Conservation (phyloP, 2,329 filamentous ascomycete species). For the Aspergillus tubingensis region DNA sequence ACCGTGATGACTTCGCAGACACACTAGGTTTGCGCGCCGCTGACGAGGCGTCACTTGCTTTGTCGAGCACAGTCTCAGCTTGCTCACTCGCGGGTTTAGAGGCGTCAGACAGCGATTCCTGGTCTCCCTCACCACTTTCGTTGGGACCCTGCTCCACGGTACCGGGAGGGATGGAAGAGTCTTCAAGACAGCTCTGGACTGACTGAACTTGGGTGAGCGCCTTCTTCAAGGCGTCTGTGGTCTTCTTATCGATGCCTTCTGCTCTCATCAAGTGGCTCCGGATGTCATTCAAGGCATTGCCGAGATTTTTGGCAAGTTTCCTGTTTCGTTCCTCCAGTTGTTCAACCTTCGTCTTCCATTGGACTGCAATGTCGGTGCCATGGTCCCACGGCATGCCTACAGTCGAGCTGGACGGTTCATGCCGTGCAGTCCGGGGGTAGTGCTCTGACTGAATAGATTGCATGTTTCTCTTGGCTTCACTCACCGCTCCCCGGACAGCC, state of each 20-base stretch:
- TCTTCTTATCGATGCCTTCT: conserved; percentile 25
- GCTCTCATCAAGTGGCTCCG: conserved; percentile 34
- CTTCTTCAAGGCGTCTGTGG: conserved; percentile 37
- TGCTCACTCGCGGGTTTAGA: background rate
- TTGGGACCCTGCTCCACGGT: conserved; percentile 8
- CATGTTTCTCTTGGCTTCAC: conserved; percentile 50
- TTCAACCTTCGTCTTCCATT: conserved; percentile 36
- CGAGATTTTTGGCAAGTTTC: conserved; percentile 43
- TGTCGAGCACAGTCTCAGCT: background rate
- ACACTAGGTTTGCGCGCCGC: conserved; percentile 5
- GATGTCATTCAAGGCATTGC: conserved; percentile 45
- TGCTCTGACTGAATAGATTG: conserved; percentile 47
- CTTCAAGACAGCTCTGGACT: conserved; percentile 47
- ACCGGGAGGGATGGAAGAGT: conserved; percentile 37
- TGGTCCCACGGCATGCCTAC: conserved; percentile 15
- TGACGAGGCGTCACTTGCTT: conserved; percentile 5
- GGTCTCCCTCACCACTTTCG: conserved; percentile 7
- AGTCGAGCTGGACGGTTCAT: conserved; percentile 19
- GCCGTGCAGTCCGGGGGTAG: conserved; percentile 28
- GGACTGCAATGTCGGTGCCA: conserved; percentile 22
- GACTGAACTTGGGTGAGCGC: conserved; percentile 45
- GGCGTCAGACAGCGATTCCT: conserved; percentile 5
- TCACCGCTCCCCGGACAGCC: conserved; percentile 51
- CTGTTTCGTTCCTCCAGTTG: conserved; percentile 44
- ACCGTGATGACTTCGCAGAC: conserved; percentile 11